phyloP scores from a whole-genome alignment of 768 basidiomycete genomes.

The Mycena amicta region DNA sequence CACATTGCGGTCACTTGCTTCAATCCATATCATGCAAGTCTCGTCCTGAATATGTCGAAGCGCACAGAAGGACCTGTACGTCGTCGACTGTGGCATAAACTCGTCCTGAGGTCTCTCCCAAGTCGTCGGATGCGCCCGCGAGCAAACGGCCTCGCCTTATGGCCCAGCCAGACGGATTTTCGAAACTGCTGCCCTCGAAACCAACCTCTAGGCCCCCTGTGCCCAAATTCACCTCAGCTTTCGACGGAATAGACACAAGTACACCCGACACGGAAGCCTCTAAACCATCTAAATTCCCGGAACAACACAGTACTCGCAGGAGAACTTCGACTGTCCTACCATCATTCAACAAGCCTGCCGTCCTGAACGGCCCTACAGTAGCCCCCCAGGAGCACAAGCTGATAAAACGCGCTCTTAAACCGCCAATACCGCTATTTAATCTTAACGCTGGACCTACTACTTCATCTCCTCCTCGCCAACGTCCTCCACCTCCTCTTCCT shows the following conservation, averaged over 20 bases:
- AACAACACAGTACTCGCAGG: not conserved
- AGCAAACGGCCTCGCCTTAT: conserved; percentile 16
- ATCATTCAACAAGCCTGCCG: not conserved
- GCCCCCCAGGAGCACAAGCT: not conserved
- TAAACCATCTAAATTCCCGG: not conserved
- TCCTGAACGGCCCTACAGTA: conserved; percentile 2
- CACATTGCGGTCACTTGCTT: no score
- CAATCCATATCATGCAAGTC: not conserved
- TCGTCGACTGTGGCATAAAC: not conserved
- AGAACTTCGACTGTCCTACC: no score
- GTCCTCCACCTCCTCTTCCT: conserved; percentile 5
- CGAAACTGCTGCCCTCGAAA: conserved; percentile 1
- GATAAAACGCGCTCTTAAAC: conserved; percentile 12
- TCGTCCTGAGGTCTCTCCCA: not conserved
- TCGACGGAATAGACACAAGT: not conserved
- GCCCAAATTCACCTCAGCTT: conserved; percentile 16
- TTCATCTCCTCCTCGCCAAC: not conserved
- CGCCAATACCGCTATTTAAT: conserved; percentile 17
- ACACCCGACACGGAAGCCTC: no score
- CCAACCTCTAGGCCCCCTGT: conserved; percentile 2
- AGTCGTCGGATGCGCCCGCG: conserved; percentile 9
- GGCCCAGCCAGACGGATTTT: conserved; percentile 18
- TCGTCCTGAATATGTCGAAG: conserved; percentile 12
- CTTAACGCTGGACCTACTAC: not conserved
- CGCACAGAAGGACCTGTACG: conserved; percentile 10